phyloP scores from a whole-genome alignment of 2,329 filamentous ascomycete species.

The Magnaporthales sp. region DNA sequence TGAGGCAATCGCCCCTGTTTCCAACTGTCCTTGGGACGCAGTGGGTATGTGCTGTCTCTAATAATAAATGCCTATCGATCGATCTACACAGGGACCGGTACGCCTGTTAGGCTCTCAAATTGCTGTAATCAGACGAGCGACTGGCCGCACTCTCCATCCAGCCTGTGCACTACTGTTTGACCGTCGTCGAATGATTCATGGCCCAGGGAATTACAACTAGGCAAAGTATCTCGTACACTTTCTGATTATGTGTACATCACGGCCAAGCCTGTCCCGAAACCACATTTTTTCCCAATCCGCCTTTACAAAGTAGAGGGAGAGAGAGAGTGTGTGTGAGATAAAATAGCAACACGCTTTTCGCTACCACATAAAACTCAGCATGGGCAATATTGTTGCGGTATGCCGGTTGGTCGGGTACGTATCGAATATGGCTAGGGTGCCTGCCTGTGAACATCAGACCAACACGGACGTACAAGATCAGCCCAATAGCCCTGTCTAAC shows the following conservation, averaged over 20 bases:
- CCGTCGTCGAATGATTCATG: background rate
- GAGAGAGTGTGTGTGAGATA: too few relatives aligned
- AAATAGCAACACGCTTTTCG: background rate
- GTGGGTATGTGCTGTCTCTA: background rate
- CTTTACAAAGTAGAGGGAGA: too few relatives aligned
- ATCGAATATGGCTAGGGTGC: background rate
- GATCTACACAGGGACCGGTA: background rate
- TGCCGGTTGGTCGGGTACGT: background rate
- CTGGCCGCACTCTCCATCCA: background rate
- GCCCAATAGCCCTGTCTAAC: background rate
- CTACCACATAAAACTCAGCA: background rate
- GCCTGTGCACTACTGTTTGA: background rate
- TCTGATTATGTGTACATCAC: background rate
- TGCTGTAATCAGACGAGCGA: background rate
- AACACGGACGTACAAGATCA: background rate
- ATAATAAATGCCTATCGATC: background rate
- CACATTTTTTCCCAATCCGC: background rate
- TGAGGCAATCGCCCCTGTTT: background rate
- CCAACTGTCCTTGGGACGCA: background rate
- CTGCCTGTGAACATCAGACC: background rate
- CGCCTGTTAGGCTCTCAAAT: background rate
- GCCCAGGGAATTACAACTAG: background rate
- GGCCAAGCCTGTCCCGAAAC: background rate
- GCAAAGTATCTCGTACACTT: background rate
- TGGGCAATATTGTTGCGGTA: background rate